Conservation (phyloP, 1,284 basidiomycete species). For the Rhodotorula sp. region DNA sequence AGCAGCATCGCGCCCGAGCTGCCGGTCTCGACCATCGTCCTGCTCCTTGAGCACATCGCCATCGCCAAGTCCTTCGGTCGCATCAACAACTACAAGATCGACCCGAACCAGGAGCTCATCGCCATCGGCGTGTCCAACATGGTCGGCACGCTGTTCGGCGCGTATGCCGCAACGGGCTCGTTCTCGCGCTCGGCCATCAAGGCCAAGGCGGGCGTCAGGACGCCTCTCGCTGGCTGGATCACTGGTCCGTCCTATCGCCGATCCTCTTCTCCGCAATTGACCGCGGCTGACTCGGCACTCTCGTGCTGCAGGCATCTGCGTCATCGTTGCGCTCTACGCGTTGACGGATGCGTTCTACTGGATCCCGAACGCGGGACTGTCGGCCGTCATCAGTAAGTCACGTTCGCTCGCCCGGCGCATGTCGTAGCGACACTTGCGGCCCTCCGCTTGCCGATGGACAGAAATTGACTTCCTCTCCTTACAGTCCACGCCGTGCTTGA, state of each 20-base stretch:
- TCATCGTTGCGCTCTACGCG: conserved; percentile 92
- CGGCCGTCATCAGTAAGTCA: conserved; percentile 73
- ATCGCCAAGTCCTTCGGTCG: conserved; percentile 87
- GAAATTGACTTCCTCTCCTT: not conserved
- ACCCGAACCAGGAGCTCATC: conserved; percentile 91
- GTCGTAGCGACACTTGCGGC: not conserved
- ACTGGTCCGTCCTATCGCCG: conserved; percentile 61
- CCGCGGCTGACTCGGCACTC: no score
- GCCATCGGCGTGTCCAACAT: conserved; percentile 93
- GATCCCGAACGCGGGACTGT: conserved; percentile 72
- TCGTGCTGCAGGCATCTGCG: conserved; percentile 68
- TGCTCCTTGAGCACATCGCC: conserved; percentile 87
- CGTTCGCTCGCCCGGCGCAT: not conserved
- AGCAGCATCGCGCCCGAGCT: conserved; percentile 72
- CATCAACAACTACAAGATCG: conserved; percentile 90
- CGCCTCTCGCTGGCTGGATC: conserved; percentile 84
- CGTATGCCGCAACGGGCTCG: conserved; percentile 61
- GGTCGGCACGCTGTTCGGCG: not conserved
- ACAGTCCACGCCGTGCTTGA: conserved; percentile 65
- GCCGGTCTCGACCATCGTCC: conserved; percentile 81
- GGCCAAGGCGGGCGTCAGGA: conserved; percentile 93
- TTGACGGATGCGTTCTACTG: conserved; percentile 70
- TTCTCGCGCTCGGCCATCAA: conserved; percentile 97
- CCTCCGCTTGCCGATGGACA: not conserved
- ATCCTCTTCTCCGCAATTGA: no score